These are phyloP conservation scores for Exophiala viscosa DNA, from an alignment of 2,329 filamentous ascomycete genomes.

Conservation along the genomic window DNA sequence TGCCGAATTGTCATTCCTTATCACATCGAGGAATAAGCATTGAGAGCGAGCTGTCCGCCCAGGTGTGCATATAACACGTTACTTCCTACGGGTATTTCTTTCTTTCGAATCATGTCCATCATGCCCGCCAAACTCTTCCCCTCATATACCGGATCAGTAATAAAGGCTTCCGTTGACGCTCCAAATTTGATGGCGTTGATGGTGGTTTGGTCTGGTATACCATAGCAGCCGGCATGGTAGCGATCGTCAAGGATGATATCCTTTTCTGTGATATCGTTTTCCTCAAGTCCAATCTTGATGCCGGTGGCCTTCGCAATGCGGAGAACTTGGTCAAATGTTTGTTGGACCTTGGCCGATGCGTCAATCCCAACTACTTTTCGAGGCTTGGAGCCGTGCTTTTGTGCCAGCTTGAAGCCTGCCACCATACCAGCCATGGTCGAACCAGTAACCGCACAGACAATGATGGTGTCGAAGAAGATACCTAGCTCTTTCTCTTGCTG, in stretches of 20 bases:
- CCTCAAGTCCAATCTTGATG: slow-evolving; percentile 58
- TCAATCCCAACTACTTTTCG: slow-evolving; percentile 65
- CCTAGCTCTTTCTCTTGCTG: slow-evolving; percentile 60
- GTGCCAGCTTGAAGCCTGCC: slow-evolving; percentile 65
- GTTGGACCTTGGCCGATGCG: slow-evolving; percentile 55
- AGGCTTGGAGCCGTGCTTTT: slow-evolving; percentile 46
- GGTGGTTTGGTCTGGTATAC: slow-evolving; percentile 62
- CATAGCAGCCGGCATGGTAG: slow-evolving; percentile 67
- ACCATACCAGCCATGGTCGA: slow-evolving; percentile 69
- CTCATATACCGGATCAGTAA: slow-evolving; percentile 73
- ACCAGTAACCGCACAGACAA: slow-evolving; percentile 69
- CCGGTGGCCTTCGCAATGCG: slow-evolving; percentile 64
- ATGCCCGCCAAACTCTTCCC: slow-evolving; percentile 71
- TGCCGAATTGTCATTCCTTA: background rate
- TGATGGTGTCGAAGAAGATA: slow-evolving; percentile 63
- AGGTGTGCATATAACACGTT: slow-evolving; percentile 70
- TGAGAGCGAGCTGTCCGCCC: slow-evolving; percentile 66
- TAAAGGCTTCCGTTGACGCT: slow-evolving; percentile 65
- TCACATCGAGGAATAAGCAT: slow-evolving; percentile 58
- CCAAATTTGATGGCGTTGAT: slow-evolving; percentile 66
- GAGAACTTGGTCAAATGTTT: slow-evolving; percentile 63
- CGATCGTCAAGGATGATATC: slow-evolving; percentile 62
- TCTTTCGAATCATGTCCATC: slow-evolving; percentile 63
- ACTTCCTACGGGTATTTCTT: slow-evolving; percentile 56
- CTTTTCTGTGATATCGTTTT: slow-evolving; percentile 57